These are phyloP conservation scores for Mycena belliarum DNA, from an alignment of 768 basidiomycete genomes.

Conservation along the genomic window DNA sequence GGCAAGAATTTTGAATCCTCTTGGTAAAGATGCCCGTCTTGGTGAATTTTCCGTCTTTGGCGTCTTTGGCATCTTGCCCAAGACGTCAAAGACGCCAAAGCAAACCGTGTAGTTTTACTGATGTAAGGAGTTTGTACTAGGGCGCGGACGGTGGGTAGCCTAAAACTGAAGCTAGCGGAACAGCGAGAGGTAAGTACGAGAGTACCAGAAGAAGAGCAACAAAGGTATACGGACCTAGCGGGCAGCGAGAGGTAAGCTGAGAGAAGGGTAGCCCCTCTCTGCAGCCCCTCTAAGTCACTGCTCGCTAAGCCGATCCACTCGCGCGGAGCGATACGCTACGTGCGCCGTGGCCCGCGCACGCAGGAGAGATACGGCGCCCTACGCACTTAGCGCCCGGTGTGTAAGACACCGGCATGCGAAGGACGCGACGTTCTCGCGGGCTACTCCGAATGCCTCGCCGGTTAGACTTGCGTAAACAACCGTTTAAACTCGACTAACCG, in stretches of 20 bases:
- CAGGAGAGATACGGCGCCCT: background rate
- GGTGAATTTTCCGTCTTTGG: background rate
- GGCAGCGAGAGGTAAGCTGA: too few species aligned
- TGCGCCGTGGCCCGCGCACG: background rate
- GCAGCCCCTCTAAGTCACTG: too few species aligned
- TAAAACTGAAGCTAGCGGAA: too few species aligned
- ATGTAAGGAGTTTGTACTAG: background rate
- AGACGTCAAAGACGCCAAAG: background rate
- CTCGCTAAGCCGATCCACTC: background rate
- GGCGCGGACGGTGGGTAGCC: background rate
- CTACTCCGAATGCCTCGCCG: background rate
- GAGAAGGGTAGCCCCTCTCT: too few species aligned
- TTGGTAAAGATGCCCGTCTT: background rate
- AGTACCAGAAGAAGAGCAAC: too few species aligned
- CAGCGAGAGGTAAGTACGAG: too few species aligned
- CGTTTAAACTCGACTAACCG: too few species aligned
- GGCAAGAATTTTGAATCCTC: background rate
- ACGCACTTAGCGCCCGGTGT: background rate
- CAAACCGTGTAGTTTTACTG: background rate
- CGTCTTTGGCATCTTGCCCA: background rate
- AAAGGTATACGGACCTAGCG: too few species aligned
- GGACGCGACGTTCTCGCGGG: background rate
- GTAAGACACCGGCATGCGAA: background rate
- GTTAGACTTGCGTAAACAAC: too few species aligned
- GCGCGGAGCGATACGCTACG: background rate